These are phyloP conservation scores for Hyphodiscus hymeniophilus DNA, from an alignment of 495 filamentous ascomycete genomes.

Conservation along the genomic window DNA sequence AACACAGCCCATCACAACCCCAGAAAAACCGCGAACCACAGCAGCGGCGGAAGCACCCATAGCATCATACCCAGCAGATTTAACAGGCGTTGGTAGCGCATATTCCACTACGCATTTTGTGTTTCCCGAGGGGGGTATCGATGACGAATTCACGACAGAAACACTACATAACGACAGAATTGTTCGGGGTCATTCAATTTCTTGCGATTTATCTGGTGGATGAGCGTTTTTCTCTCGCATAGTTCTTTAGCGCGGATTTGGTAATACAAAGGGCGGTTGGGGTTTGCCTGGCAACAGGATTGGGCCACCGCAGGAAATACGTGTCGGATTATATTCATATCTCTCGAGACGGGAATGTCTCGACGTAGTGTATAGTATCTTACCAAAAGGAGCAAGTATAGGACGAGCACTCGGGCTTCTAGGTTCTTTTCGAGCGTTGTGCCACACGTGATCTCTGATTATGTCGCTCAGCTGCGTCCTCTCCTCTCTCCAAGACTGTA, in stretches of 20 bases:
- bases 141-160: constrained; percentile 22
- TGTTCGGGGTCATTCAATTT: constrained; percentile 8
- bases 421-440: too few relatives aligned
- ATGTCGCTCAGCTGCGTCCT: too few relatives aligned
- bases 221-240: constrained; percentile 1
- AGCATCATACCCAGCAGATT: constrained; percentile 5
- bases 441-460: too few relatives aligned
- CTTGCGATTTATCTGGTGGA: neutral
- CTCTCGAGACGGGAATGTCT: too few relatives aligned
- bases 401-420: too few relatives aligned
- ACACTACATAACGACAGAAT: constrained; percentile 15
- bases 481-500: too few relatives aligned
- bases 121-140: constrained; percentile 6
- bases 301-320: neutral
- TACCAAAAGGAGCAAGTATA: too few relatives aligned
- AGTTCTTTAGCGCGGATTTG: neutral
- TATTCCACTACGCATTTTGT: constrained; percentile 7
- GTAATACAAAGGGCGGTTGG: neutral
- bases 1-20: constrained; percentile 10
- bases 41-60: constrained; percentile 11
- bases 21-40: constrained; percentile 14
- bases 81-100: constrained; percentile 17
- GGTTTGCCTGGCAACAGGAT: constrained; percentile 7
- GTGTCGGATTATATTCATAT: too few relatives aligned
- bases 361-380: too few relatives aligned